A percentile compares a stretch with the other conserved stretches of the same genome.
Conservation (phyloP, 176 grass and related monocot species). For the Melocanna baccifera region DNA sequence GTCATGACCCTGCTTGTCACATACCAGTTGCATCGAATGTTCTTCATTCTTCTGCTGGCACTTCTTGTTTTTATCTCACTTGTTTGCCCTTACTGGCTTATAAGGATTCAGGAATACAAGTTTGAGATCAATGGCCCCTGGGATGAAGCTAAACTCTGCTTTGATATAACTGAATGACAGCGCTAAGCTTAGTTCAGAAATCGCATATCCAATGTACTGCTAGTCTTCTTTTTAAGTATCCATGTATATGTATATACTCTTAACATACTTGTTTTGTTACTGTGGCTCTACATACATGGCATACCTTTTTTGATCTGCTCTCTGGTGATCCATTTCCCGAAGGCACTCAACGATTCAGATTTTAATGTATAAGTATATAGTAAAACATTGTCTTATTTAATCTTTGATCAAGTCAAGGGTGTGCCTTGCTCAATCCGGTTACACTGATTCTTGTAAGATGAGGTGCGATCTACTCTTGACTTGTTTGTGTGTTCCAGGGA, state of each 20-base stretch:
- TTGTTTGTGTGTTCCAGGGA: not conserved
- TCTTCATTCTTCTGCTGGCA: constrained; percentile 57
- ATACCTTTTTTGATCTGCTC: not conserved
- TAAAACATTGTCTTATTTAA: not conserved
- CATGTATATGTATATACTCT: constrained; percentile 17
- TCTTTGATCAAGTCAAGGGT: not conserved
- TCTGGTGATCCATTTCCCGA: constrained; percentile 8
- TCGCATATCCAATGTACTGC: not conserved
- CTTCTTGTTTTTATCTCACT: constrained; percentile 79
- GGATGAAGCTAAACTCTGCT: constrained; percentile 97
- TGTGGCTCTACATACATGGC: not conserved
- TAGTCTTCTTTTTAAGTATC: not conserved
- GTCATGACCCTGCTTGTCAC: constrained; percentile 51
- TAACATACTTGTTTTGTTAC: not conserved
- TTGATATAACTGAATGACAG: constrained; percentile 78
- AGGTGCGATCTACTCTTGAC: not conserved
- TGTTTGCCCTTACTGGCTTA: constrained; percentile 85
- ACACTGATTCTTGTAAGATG: not conserved
- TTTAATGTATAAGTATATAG: not conserved
- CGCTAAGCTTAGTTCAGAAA: not conserved
- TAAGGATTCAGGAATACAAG: constrained; percentile 96
- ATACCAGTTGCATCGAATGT: constrained; percentile 67
- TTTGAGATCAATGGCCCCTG: constrained; percentile 99
- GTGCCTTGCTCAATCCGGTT: not conserved
- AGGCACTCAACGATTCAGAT: not conserved